phyloP scores from a whole-genome alignment of 2,329 filamentous ascomycete species.

The Sarocladium brachiariae region DNA sequence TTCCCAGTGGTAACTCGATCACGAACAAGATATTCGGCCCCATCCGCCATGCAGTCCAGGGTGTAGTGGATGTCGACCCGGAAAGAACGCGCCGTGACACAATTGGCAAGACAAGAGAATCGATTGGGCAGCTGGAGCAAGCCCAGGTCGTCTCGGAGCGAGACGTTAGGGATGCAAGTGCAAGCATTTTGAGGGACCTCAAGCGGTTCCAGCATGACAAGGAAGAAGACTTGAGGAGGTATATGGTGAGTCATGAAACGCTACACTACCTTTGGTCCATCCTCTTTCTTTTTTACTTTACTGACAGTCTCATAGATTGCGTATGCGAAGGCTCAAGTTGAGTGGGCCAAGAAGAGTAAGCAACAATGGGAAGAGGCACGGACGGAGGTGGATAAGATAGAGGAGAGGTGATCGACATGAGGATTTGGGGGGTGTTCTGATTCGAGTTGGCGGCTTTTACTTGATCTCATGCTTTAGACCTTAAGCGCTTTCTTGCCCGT shows the following conservation, averaged over 20 bases:
- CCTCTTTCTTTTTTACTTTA: too few species aligned
- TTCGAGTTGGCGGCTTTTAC: not conserved
- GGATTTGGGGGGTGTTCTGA: not conserved
- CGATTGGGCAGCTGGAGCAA: slow-evolving; percentile 78
- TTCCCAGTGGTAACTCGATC: slow-evolving; percentile 80
- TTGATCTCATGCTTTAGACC: slow-evolving; percentile 5
- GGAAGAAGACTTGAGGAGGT: slow-evolving; percentile 84
- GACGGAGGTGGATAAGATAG: slow-evolving; percentile 82
- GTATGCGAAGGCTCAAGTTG: slow-evolving; percentile 86
- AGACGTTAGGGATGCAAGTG: slow-evolving; percentile 89
- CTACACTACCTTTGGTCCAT: too few species aligned
- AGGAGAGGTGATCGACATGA: slow-evolving; percentile 40
- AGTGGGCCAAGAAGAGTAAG: slow-evolving; percentile 86
- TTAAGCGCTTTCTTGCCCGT: not conserved
- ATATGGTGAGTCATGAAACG: slow-evolving; percentile 93
- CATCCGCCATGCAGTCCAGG: slow-evolving; percentile 90
- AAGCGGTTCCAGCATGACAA: slow-evolving; percentile 93
- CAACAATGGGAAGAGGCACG: slow-evolving; percentile 91
- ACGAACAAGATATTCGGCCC: slow-evolving; percentile 91
- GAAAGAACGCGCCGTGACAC: slow-evolving; percentile 87
- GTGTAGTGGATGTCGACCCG: slow-evolving; percentile 92
- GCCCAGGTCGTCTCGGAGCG: slow-evolving; percentile 81
- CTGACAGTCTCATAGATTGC: slow-evolving; percentile 56
- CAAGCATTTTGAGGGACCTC: slow-evolving; percentile 80
- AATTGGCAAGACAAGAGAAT: slow-evolving; percentile 92